Evolutionary conservation across 257 asterid species (phyloP), one percentile per base, ranked within the genome.

Genomic region (Lantana camara): DNA sequence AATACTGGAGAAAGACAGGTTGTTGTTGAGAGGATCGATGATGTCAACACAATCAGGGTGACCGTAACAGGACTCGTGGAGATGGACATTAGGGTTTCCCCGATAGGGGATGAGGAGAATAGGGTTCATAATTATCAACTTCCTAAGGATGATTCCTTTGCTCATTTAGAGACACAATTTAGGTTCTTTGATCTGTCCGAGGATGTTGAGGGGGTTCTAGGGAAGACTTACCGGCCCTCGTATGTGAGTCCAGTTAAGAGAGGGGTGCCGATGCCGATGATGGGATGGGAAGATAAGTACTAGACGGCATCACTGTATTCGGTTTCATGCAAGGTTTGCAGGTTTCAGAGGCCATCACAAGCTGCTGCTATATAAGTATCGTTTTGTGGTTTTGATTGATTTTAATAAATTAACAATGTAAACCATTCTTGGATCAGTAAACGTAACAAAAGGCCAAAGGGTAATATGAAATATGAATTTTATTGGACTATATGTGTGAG

Each of bases 281-380:
- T 84, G 90, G 91, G 96, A 0, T 91, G 91, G 0, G 96, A 86
- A 65, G 90, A 82, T 30, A 82, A 84, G 76, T 89, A 82, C 70
- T 57, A 55, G 38, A 86, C 96, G 0, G 65, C 84, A 6, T 86
- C 90, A 0, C 82, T 80, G 0, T 67, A 72, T 53, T 86, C 95
- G 32, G 24, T 82, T 35, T 45, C 69, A 29, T 88, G 94, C 82
- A 81, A 74, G 12, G 46, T 57, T 12, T 83, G 89, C 83, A 85
- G 64, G 23, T 83, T 85, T 61, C 76, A 66, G 58, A 81, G 90
- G 27, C 72, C 93, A 5, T 56, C 79, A 0, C 29, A 45, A 8
- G 63, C 34, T 56, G 67, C 63, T 19, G 82, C 85, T 53, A 59
- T 50, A 35, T 35, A 35, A 35, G 40, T 35, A 3, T 27, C 32